Evolutionary conservation across 768 basidiomycete genomes (phyloP).

Genomic region (Podaxis sp.): DNA sequence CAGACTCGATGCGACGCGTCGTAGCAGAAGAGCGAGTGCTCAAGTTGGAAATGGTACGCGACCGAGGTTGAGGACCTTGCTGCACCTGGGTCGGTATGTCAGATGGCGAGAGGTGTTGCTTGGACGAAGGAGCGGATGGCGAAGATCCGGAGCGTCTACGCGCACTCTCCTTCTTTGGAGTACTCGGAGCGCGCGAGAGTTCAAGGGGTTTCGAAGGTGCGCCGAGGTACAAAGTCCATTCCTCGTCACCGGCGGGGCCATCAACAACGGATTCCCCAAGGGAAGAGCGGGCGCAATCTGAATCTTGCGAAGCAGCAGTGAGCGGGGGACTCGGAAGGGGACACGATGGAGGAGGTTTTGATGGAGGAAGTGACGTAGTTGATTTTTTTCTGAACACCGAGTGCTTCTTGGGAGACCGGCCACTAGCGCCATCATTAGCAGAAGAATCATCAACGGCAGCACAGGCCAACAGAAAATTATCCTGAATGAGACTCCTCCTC

Average conservation of each 20-base stretch:
- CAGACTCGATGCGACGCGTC: constrained; percentile 13
- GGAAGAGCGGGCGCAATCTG: not conserved
- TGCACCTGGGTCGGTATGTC: constrained; percentile 8
- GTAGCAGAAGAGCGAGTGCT: constrained; percentile 10
- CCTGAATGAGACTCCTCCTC: constrained; percentile 10
- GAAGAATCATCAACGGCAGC: constrained; percentile 10
- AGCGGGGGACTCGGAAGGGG: constrained; percentile 12
- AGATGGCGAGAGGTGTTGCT: constrained; percentile 11
- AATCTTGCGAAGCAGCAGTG: not conserved
- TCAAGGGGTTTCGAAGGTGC: constrained; percentile 9
- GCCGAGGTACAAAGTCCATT: constrained; percentile 13
- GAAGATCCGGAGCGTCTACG: constrained; percentile 7
- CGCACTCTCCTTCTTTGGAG: not conserved
- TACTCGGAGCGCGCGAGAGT: not conserved
- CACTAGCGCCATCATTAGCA: not conserved
- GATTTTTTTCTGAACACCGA: not conserved
- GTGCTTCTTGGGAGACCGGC: not conserved
- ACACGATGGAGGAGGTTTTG: constrained; percentile 12
- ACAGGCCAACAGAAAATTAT: constrained; percentile 10
- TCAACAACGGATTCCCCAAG: not conserved
- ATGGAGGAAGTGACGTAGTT: constrained; percentile 3
- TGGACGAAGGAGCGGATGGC: not conserved
- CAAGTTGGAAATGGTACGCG: constrained; percentile 6
- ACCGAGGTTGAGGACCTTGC: not conserved
- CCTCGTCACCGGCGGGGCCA: not conserved